Conservation (phyloP, 1,284 basidiomycete species). For the Quambalaria eucalypti region DNA sequence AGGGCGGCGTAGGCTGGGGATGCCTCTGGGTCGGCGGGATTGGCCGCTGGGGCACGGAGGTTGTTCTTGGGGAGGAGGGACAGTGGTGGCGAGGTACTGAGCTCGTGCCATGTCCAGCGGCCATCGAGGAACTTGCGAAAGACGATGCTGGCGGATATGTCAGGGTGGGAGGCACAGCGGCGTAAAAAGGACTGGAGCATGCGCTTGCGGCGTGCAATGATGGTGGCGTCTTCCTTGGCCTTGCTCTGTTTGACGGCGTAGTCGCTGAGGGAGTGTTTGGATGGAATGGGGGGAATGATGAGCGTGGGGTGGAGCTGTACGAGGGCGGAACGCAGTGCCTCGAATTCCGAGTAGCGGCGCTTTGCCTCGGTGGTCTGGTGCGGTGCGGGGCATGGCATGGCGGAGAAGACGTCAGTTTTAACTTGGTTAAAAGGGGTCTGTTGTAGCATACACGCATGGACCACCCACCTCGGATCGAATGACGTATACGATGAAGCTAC, state of each 20-base stretch:
- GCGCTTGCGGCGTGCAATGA: conserved; percentile 83
- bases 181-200: conserved; percentile 94
- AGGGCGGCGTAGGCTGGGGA: conserved; percentile 71
- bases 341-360: conserved; percentile 94
- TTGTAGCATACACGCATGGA: neutral
- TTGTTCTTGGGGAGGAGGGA: conserved; percentile 87
- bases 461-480: conserved; percentile 75
- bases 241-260: conserved; percentile 95
- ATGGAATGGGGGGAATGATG: conserved; percentile 95
- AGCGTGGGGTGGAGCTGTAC: conserved; percentile 84
- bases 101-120: conserved; percentile 72
- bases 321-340: conserved; percentile 76
- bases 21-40: conserved; percentile 71
- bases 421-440: neutral
- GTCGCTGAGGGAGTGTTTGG: conserved; percentile 88
- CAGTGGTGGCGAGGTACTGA: conserved; percentile 59
- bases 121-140: conserved; percentile 92
- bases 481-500: conserved; percentile 88
- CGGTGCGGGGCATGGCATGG: neutral
- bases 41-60: conserved; percentile 85
- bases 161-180: conserved; percentile 77
- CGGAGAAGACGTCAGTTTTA: neutral
- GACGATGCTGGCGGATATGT: conserved; percentile 84
- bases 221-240: conserved; percentile 86
- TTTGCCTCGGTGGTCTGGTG: conserved; percentile 55